phyloP scores from a whole-genome alignment of 495 filamentous ascomycete genomes.

The Penicillium alfredii region DNA sequence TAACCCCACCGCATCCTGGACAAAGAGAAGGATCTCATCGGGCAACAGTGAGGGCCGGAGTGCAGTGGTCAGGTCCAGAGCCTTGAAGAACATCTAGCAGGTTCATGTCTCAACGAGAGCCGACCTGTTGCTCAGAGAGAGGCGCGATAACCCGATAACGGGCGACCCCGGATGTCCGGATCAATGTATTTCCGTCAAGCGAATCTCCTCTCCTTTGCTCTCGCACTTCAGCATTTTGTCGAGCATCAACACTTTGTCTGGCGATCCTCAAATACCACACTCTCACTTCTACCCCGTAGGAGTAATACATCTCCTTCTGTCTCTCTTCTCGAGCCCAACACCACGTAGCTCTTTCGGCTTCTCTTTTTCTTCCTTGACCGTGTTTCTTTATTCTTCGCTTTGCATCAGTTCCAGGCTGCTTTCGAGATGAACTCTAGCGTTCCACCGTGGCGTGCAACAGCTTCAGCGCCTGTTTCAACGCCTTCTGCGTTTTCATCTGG shows the following conservation, averaged over 20 bases:
- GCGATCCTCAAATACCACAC: not conserved
- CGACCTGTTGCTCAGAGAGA: too few relatives aligned
- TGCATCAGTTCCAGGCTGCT: not conserved
- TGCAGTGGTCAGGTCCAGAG: constrained; percentile 89
- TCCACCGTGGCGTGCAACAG: constrained; percentile 39
- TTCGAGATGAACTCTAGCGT: constrained; percentile 36
- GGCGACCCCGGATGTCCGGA: not conserved
- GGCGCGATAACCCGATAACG: not conserved
- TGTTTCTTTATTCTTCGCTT: constrained; percentile 11
- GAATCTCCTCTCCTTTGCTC: not conserved
- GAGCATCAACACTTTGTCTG: not conserved
- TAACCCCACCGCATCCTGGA: constrained; percentile 93
- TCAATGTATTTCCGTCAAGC: too few relatives aligned
- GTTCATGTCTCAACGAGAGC: too few relatives aligned
- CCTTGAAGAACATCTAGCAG: constrained; percentile 89
- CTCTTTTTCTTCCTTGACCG: constrained; percentile 1
- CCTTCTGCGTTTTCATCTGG: constrained; percentile 25
- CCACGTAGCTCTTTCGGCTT: not conserved
- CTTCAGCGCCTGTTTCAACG: constrained; percentile 27
- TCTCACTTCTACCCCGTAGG: not conserved
- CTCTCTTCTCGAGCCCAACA: constrained; percentile 5
- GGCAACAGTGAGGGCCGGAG: constrained; percentile 83
- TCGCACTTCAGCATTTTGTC: not conserved
- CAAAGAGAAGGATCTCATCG: constrained; percentile 87
- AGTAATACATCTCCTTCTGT: constrained; percentile 7